Base-by-base conservation (phyloP, 345 rosid species). In the Eucalyptus microcorys region DNA sequence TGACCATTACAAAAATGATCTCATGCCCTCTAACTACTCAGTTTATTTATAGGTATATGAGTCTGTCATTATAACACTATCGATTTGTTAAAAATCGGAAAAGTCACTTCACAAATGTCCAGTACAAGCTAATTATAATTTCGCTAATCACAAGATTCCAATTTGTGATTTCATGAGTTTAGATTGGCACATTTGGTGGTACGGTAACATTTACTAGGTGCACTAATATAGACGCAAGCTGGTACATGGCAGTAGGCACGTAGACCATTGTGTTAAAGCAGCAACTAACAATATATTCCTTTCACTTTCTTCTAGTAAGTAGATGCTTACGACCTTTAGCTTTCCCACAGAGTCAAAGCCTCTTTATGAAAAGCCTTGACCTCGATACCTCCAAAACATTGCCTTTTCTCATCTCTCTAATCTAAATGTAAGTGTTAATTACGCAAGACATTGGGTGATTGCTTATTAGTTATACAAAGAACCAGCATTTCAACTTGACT, bases 131-230 rank as follows among this genome's bases (percentile, higher is more conserved):
- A 11, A 71, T 34, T 12, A 16, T 37, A 37, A 19, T 2, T 71
- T 34, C 4, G 7, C 7, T 71, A 10, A 37, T 5, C 7, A 37
- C 14, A 37, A 0, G 45, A 71, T 10, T 71, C 4, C 0, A 10
- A 71, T 22, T 9, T 10, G 45, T 10, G 8, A 71, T 71, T 71
- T 37, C 26, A 71, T 10, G 8, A 37, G 27, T 71, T 71, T 3
- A 27, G 26, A 40, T 40, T 37, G 45, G 27, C 81, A 10, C 3
- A 22, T 37, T 34, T 11, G 13, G 24, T 19, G 43, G 81, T 8
- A 34, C 81, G 21, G 3, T 34, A 19, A 17, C 43, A 19, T 19
- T 52, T 52, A 52, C 55, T 52, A 19, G 24, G 43, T 8, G 43
- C 37, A 17, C 37, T 68, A 15, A 66, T 14, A 32, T 32, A 66